Evolutionary conservation across 1,284 basidiomycete species (phyloP).

Genomic region (Athelia psychrophila): DNA sequence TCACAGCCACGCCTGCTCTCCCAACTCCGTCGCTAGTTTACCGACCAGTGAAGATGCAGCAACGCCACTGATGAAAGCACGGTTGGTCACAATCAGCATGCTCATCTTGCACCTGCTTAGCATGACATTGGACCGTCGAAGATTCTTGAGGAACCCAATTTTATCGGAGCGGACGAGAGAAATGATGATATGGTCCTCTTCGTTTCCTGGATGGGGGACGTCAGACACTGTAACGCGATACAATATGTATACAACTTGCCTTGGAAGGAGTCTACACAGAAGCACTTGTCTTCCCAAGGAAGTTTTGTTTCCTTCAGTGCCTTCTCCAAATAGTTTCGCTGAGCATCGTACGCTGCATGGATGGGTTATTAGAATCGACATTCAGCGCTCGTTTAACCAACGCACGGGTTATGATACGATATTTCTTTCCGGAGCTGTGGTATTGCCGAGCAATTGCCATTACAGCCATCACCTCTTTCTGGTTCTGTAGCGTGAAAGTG

Average conservation of each 20-base stretch:
- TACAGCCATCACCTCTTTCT: conserved; percentile 21
- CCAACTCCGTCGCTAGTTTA: conserved; percentile 35
- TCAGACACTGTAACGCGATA: not conserved
- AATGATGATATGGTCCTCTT: conserved; percentile 53
- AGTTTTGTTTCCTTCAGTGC: not conserved
- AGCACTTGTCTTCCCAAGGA: conserved; percentile 3
- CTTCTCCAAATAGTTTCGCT: conserved; percentile 1
- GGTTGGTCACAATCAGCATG: conserved; percentile 52
- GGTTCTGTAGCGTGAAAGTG: conserved; percentile 16
- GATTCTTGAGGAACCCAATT: conserved; percentile 48
- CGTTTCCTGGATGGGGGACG: conserved; percentile 13
- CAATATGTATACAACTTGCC: not conserved
- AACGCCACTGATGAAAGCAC: conserved; percentile 39
- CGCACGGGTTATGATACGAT: conserved; percentile 23
- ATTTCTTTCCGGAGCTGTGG: conserved; percentile 7
- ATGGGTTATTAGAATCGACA: conserved; percentile 3
- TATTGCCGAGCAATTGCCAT: conserved; percentile 18
- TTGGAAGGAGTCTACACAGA: conserved; percentile 3
- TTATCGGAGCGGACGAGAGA: conserved; percentile 48
- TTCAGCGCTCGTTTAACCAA: not conserved
- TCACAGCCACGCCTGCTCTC: conserved; percentile 34
- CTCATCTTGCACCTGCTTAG: conserved; percentile 55
- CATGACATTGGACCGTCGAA: conserved; percentile 65
- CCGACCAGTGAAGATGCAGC: conserved; percentile 45
- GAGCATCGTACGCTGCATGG: not conserved